Conservation (phyloP, 495 filamentous ascomycete genomes). For the Gamarada debralockiae region DNA sequence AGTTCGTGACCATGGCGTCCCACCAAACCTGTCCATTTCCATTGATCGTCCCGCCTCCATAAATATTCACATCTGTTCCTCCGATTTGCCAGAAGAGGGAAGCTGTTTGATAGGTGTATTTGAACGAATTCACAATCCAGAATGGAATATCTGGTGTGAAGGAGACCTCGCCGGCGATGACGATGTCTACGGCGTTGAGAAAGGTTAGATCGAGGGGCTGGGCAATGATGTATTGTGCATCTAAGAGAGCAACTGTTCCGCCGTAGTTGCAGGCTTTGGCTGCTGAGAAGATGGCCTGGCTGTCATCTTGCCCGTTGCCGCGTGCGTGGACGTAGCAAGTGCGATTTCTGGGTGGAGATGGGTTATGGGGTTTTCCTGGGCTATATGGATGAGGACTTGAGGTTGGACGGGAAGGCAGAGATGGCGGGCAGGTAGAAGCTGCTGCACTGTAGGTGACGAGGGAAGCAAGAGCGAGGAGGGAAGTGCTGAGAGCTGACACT, state of each 20-base stretch:
- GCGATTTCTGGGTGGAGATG: conserved; percentile 15
- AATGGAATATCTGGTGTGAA: conserved; percentile 62
- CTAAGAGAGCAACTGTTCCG: conserved; percentile 56
- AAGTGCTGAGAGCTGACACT: not conserved
- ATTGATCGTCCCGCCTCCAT: conserved; percentile 54
- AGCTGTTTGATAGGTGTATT: conserved; percentile 56
- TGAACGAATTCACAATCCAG: conserved; percentile 51
- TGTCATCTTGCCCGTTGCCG: conserved; percentile 47
- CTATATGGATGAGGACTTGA: not conserved
- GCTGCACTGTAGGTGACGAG: not conserved
- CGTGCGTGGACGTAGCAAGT: conserved; percentile 24
- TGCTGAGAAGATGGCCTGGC: conserved; percentile 49
- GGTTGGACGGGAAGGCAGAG: not conserved
- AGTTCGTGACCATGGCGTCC: conserved; percentile 48
- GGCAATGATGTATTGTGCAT: conserved; percentile 52
- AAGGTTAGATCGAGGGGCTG: conserved; percentile 60
- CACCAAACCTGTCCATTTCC: conserved; percentile 69
- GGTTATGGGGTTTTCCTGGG: conserved; percentile 18
- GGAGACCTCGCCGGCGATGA: conserved; percentile 46
- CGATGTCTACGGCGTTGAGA: conserved; percentile 53
- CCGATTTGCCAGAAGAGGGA: conserved; percentile 64
- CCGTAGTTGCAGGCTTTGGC: conserved; percentile 60
- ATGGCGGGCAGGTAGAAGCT: not conserved
- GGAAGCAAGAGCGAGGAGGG: not conserved
- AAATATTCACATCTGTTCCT: conserved; percentile 63